Evolutionary conservation across 2,329 filamentous ascomycete species (phyloP), one percentile per base, ranked within the genome.

Genomic region (Trichoderma asperellum): DNA sequence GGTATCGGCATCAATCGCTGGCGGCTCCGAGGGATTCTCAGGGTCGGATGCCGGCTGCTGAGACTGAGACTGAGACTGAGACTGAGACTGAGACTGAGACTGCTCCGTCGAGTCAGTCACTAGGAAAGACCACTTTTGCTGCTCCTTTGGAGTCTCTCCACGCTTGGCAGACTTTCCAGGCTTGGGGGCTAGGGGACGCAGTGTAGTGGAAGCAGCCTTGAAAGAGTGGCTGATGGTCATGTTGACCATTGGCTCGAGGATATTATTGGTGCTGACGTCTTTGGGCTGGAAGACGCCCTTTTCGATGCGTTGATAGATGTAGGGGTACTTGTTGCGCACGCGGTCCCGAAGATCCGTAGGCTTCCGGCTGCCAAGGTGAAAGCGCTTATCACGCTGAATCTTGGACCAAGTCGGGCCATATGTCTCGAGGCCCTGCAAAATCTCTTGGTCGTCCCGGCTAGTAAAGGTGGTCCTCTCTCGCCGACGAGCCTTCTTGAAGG

Each of bases 321-420:
- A 84, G 3, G 87, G 86, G 72, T 88, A 89, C 73, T 88, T 89
- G 77, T 90, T 91, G 55, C 88, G 84, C 37, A 90, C 83, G 27
- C 88, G 83, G 72, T 91, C 88, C 71, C 88, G 82, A 63, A 91
- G 76, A 74, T 91, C 88, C 0, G 88, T 91, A 1, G 88, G 88
- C 72, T 89, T 86, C 56, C 88, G 81, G 70, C 77, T 85, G 5
- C 85, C 83, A n/a, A 91, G 79, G 70, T 87, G 81, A 76, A 88
- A 89, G 34, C 81, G 81, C 16, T 84, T 77, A 70, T 91, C 88
- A 43, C 87, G 83, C 74, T 89, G 88, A 24, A 91, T 91, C 76
- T 86, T 87, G 63, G 88, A 89, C 88, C 89, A 91, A 10, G 87
- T 84, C 10, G 88, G 86, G 0, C 88, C 88, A 74, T 90, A 89